A percentile compares a stretch with the other conserved stretches of the same genome.
phyloP scores from a whole-genome alignment of 2,329 filamentous ascomycete species.

The Talaromyces islandicus region DNA sequence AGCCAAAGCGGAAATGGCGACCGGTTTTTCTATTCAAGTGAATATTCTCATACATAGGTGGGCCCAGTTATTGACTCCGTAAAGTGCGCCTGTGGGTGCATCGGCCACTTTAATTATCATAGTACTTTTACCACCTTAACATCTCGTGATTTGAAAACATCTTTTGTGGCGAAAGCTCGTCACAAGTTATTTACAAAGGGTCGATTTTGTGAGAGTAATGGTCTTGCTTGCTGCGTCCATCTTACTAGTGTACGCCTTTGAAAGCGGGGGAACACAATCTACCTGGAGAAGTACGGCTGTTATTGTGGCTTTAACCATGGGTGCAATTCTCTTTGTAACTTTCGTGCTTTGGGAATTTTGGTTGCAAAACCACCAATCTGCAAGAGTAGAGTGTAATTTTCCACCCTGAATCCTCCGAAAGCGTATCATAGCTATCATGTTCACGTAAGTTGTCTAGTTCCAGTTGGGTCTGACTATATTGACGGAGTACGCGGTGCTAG shows the following conservation, averaged over 20 bases:
- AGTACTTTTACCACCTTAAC: not conserved
- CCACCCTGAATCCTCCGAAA: slow-evolving; percentile 27
- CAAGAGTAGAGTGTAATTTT: slow-evolving; percentile 31
- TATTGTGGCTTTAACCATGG: slow-evolving; percentile 8
- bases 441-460: slow-evolving; percentile 22
- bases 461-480: not conserved
- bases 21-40: slow-evolving; percentile 19
- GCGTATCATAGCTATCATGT: slow-evolving; percentile 24
- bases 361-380: slow-evolving; percentile 12
- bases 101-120: not conserved
- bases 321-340: not conserved
- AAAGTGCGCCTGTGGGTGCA: slow-evolving; percentile 3
- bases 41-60: not conserved
- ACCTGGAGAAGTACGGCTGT: slow-evolving; percentile 11
- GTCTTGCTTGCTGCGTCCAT: slow-evolving; percentile 14
- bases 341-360: slow-evolving; percentile 22
- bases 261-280: slow-evolving; percentile 11
- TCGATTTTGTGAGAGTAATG: slow-evolving; percentile 28
- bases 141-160: not conserved
- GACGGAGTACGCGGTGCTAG: not conserved
- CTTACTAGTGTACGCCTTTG: slow-evolving; percentile 13
- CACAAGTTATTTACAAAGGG: slow-evolving; percentile 11
- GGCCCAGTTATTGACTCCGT: not conserved
- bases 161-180: not conserved
- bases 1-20: slow-evolving; percentile 13